Conservation (phyloP, 805 yeast genomes). For the Candida adriatica region DNA sequence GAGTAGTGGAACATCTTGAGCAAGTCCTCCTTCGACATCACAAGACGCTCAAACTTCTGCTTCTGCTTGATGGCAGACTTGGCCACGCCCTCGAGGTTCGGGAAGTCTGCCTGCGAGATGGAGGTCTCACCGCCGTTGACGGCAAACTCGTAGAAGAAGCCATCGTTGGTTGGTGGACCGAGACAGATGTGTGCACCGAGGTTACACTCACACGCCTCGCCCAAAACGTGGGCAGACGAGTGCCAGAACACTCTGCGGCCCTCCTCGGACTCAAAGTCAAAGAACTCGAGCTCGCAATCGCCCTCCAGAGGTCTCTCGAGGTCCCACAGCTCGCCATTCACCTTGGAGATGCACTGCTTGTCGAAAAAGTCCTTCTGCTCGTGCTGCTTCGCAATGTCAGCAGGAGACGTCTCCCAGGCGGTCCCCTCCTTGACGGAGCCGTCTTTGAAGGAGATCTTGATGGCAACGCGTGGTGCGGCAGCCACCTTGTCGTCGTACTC, state of each 20-base stretch:
- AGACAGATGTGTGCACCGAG: conserved; percentile 87
- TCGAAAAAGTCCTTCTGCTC: conserved; percentile 87
- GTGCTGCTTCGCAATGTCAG: conserved; percentile 72
- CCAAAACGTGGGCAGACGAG: conserved; percentile 95
- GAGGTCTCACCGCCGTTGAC: conserved; percentile 68
- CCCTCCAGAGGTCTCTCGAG: conserved; percentile 86
- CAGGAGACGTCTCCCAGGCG: conserved; percentile 86
- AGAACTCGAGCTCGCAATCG: conserved; percentile 62
- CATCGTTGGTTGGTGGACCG: conserved; percentile 98
- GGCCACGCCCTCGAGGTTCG: conserved; percentile 76
- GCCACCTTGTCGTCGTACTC: conserved; percentile 71
- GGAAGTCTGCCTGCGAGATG: conserved; percentile 79
- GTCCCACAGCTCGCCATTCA: conserved; percentile 91
- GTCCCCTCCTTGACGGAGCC: conserved; percentile 74
- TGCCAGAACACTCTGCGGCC: conserved; percentile 98
- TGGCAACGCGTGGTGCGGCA: conserved; percentile 50
- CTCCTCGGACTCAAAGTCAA: conserved; percentile 89
- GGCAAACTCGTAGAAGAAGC: conserved; percentile 95
- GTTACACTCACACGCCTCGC: conserved; percentile 97
- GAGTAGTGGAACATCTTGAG: conserved; percentile 92
- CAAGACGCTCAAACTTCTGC: conserved; percentile 91
- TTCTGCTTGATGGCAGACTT: conserved; percentile 89
- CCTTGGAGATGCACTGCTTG: conserved; percentile 85
- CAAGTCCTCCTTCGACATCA: conserved; percentile 84
- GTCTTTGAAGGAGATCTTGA: conserved; percentile 79